Conservation (phyloP, 768 basidiomycete species). For the Hydnum rufescens region DNA sequence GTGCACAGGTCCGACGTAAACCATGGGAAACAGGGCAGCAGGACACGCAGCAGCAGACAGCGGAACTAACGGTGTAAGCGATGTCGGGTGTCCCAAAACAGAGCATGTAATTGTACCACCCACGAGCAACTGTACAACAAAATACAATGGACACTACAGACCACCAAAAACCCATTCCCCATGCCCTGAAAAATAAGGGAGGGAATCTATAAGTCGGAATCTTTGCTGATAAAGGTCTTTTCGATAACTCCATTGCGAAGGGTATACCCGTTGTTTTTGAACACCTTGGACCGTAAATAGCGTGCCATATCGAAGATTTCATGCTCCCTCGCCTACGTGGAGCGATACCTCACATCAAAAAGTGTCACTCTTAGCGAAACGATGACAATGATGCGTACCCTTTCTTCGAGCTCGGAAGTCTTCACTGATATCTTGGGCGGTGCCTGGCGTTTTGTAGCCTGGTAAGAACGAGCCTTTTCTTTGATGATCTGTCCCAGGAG, state of each 20-base stretch:
- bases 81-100: neutral
- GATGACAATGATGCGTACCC: constrained; percentile 30
- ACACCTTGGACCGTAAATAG: constrained; percentile 72
- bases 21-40: neutral
- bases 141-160: neutral
- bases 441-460: constrained; percentile 54
- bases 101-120: neutral
- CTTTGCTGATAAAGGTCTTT: constrained; percentile 34
- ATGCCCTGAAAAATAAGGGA: neutral
- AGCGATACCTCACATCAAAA: constrained; percentile 9
- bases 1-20: neutral
- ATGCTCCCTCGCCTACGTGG: constrained; percentile 70
- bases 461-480: constrained; percentile 71
- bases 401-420: constrained; percentile 63
- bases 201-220: neutral
- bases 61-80: neutral
- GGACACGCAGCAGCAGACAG: neutral
- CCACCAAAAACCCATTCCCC: neutral
- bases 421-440: constrained; percentile 62
- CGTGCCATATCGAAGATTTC: constrained; percentile 83
- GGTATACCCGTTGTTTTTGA: constrained; percentile 76
- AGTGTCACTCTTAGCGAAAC: neutral
- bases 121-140: neutral
- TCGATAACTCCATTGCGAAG: constrained; percentile 45
- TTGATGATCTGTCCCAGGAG: constrained; percentile 85